Percentiles rank a stretch among this genome's conserved stretches.
Evolutionary conservation across 805 yeast species (phyloP).

Genomic region (Zygosaccharomyces gambellarensis): DNA sequence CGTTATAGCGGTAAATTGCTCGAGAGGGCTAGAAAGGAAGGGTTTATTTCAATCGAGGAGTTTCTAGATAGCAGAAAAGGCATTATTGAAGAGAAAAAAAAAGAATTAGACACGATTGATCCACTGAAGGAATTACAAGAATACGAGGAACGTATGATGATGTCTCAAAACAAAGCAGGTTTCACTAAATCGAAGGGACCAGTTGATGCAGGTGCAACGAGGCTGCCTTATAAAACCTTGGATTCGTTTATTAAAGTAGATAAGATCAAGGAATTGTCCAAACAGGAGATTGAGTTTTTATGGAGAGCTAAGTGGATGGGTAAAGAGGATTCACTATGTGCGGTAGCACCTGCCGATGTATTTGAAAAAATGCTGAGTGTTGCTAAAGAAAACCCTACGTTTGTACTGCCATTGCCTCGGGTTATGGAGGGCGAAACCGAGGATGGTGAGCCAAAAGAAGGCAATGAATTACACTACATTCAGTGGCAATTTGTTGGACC

Average conservation of each 20-base stretch:
- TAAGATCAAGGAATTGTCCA: slow-evolving; percentile 52
- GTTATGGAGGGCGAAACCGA: slow-evolving; percentile 38
- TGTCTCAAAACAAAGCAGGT: slow-evolving; percentile 17
- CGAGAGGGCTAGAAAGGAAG: slow-evolving; percentile 35
- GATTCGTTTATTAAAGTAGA: slow-evolving; percentile 65
- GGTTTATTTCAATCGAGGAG: slow-evolving; percentile 44
- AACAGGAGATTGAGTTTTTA: slow-evolving; percentile 64
- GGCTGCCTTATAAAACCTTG: slow-evolving; percentile 65
- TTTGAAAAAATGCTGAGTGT: slow-evolving; percentile 57
- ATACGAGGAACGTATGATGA: slow-evolving; percentile 38
- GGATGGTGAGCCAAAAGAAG: slow-evolving; percentile 38
- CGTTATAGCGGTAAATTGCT: slow-evolving; percentile 37
- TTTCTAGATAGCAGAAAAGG: slow-evolving; percentile 59
- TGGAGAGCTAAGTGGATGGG: slow-evolving; percentile 85
- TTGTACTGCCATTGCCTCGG: slow-evolving; percentile 86
- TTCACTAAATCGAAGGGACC: slow-evolving; percentile 20
- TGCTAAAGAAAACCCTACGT: slow-evolving; percentile 73
- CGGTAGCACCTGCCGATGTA: slow-evolving; percentile 53
- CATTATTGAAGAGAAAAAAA: slow-evolving; percentile 51
- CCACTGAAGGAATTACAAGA: slow-evolving; percentile 66
- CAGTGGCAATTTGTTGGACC: slow-evolving; percentile 93
- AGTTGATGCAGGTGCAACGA: slow-evolving; percentile 36
- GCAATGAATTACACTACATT: slow-evolving; percentile 77
- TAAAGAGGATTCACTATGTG: slow-evolving; percentile 57
- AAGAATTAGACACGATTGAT: slow-evolving; percentile 56